These are phyloP conservation scores for Peronosclerospora sorghi DNA, from an alignment of 352 stramenopile genomes.

Conservation along the genomic window DNA sequence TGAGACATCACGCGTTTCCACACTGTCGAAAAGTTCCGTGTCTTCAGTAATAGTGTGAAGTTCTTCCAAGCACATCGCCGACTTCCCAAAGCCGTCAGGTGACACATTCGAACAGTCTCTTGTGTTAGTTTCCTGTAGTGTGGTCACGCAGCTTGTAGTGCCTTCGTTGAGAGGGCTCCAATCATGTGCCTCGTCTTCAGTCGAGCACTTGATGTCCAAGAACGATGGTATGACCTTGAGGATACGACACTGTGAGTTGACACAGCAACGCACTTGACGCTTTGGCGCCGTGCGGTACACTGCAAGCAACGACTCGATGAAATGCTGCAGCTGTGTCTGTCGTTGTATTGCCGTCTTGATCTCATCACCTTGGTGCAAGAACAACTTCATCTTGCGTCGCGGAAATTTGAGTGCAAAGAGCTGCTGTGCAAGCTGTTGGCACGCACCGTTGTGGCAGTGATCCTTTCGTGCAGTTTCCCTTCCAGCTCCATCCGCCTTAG, in stretches of 20 bases:
- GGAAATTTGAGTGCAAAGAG: constrained; percentile 48
- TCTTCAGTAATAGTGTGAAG: constrained; percentile 53
- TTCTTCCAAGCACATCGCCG: constrained; percentile 26
- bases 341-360: constrained; percentile 29
- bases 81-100: constrained; percentile 12
- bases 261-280: constrained; percentile 46
- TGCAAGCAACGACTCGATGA: constrained; percentile 37
- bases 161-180: constrained; percentile 14
- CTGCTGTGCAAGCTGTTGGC: constrained; percentile 23
- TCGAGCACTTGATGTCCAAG: constrained; percentile 26
- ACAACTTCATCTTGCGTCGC: constrained; percentile 23
- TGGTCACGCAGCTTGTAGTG: constrained; percentile 9
- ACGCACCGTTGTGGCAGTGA: constrained; percentile 34
- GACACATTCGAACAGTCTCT: constrained; percentile 8
- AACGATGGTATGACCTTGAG: constrained; percentile 37
- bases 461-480: constrained; percentile 5
- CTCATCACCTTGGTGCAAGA: constrained; percentile 14
- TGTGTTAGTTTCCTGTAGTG: constrained; percentile 1
- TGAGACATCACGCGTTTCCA: constrained; percentile 1
- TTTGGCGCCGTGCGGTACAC: constrained; percentile 35
- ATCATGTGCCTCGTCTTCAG: constrained; percentile 11
- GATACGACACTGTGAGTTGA: constrained; percentile 37
- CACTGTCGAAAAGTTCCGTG: constrained; percentile 14
- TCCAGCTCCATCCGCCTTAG: not conserved
- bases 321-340: constrained; percentile 31